phyloP scores from a whole-genome alignment of 495 filamentous ascomycete species.

The Xylaria telfairii region DNA sequence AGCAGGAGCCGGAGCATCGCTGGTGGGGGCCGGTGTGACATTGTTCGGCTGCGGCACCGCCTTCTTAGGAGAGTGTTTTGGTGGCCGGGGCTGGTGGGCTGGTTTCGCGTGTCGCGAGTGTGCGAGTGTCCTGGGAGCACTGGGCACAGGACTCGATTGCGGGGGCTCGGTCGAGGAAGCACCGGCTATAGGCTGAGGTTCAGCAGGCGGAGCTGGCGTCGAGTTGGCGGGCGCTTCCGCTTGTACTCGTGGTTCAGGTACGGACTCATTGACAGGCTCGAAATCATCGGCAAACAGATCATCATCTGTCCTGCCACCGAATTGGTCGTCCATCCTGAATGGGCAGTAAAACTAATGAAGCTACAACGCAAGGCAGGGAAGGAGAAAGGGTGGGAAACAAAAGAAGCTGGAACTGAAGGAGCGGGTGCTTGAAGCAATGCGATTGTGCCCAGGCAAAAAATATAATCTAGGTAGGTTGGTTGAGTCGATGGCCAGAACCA shows the following conservation, averaged over 20 bases:
- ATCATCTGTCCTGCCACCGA: constrained; percentile 57
- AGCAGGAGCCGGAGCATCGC: constrained; percentile 14
- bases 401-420: neutral
- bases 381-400: no score
- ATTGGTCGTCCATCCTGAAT: constrained; percentile 52
- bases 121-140: constrained; percentile 37
- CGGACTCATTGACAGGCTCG: constrained; percentile 45
- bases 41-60: constrained; percentile 20
- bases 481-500: neutral
- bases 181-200: constrained; percentile 2
- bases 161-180: constrained; percentile 10
- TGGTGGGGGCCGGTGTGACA: constrained; percentile 13
- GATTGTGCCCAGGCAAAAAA: no score
- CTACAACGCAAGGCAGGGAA: neutral
- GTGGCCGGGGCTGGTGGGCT: constrained; percentile 31
- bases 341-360: neutral
- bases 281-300: constrained; percentile 59
- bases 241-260: constrained; percentile 13
- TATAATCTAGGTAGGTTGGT: neutral
- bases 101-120: constrained; percentile 48
- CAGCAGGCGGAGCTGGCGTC: constrained; percentile 1
- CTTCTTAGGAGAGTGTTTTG: constrained; percentile 34
- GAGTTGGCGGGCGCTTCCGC: neutral
- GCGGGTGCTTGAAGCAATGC: neutral
- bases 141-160: constrained; percentile 10